These are phyloP conservation scores for Populus deltoides DNA, from an alignment of 345 rosid species.

Conservation along the genomic window DNA sequence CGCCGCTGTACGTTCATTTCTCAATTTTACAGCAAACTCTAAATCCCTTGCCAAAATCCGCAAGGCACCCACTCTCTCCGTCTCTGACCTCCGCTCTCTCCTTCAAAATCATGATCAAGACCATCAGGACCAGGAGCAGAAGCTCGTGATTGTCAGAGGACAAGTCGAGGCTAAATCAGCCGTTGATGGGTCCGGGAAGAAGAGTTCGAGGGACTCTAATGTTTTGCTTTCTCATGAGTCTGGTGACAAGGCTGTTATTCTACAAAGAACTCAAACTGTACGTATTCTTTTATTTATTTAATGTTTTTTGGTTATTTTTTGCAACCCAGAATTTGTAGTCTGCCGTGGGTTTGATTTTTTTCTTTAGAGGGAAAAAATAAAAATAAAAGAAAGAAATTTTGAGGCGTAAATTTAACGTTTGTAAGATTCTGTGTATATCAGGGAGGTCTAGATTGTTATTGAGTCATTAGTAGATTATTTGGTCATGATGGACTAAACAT, in stretches of 20 bases:
- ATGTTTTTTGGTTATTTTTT: background rate
- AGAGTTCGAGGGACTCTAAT: slow-evolving; percentile 27
- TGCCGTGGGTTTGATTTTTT: background rate
- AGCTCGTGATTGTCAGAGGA: slow-evolving; percentile 63
- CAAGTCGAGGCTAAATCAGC: slow-evolving; percentile 49
- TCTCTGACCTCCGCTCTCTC: slow-evolving; percentile 69
- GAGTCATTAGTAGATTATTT: background rate
- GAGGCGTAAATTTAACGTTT: background rate
- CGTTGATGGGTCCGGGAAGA: slow-evolving; percentile 49
- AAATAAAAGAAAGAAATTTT: background rate
- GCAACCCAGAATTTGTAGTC: background rate
- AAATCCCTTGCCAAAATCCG: slow-evolving; percentile 55
- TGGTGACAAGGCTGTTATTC: slow-evolving; percentile 77
- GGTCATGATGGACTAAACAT: background rate
- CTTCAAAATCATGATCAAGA: slow-evolving; percentile 20
- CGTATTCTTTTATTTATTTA: slow-evolving; percentile 1
- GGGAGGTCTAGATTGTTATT: background rate
- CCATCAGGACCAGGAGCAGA: slow-evolving; percentile 9
- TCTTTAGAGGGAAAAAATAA: background rate
- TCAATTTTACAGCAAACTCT: slow-evolving; percentile 42
- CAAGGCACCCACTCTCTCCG: slow-evolving; percentile 44
- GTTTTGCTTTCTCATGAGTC: slow-evolving; percentile 60
- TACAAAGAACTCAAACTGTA: slow-evolving; percentile 81
- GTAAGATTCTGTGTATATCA: background rate
- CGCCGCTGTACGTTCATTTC: slow-evolving; percentile 55